Evolutionary conservation across 192 early-diverging fungal species (phyloP), one percentile per base, ranked within the genome.

Genomic region (Phycomyces nitens): DNA sequence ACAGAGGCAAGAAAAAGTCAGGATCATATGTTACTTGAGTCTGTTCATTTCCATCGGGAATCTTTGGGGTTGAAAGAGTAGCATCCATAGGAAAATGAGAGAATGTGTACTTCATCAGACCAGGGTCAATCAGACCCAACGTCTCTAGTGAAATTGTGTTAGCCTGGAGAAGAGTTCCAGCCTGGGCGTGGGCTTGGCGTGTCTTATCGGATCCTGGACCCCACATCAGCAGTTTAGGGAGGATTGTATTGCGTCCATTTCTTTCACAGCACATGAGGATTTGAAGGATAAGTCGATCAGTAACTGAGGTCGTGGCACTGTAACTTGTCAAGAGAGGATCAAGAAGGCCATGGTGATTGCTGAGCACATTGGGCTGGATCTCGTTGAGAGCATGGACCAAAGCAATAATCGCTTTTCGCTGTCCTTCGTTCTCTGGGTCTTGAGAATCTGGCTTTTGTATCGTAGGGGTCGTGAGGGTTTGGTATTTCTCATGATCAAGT

Each of bases 1-100:
- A 80, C 12, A 91, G 74, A 20, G 92, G 89, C 23, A 93, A 69
- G 65, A 91, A 78, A 69, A 90, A 93, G 7, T 74, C 65, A 22
- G 82, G 78, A 68, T 92, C 89, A 60, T 92, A 93, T 42, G 23
- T 66, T 20, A 4, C 5, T 53, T 3, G 63, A 47, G 3, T 21
- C 56, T 40, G 47, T 10, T 14, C 27, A 24, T 27, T 49, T 22
- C 41, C 27, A 18, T 47, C 44, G 3, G 18, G 18, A 7, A 18
- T 18, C 12, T 47, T 18, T 5, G 20, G 24, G 40, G 15, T 18
- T 18, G 78, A 66, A 34, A 83, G 58, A 39, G 68, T 42, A 12
- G 68, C 66, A 26, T 80, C 68, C 1, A 81, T 27, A 29, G 82
- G 80, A 57, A 86, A 87, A 53, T 78, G 76, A 3, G 78, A 77